phyloP scores from a whole-genome alignment of 2,329 filamentous ascomycete genomes.

The Colletotrichum salicis region DNA sequence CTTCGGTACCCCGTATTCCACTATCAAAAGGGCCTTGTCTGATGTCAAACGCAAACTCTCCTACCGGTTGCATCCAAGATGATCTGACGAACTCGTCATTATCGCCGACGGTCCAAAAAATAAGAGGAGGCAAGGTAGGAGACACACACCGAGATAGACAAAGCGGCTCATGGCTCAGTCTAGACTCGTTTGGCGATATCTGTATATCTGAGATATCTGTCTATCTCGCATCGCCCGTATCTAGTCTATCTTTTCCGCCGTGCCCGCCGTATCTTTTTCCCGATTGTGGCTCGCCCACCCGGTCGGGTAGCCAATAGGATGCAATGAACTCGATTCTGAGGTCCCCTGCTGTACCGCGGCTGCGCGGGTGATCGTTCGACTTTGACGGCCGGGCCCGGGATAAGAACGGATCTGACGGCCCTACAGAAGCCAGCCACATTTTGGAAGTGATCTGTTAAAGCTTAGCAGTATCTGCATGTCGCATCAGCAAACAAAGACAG shows the following conservation, averaged over 20 bases:
- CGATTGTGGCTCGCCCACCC: conserved; percentile 4
- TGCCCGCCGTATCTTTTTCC: conserved; percentile 19
- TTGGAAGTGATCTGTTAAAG: conserved; percentile 2
- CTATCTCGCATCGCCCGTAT: conserved; percentile 6
- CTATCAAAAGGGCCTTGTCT: neutral
- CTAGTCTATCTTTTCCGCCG: conserved; percentile 6
- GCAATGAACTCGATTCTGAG: neutral
- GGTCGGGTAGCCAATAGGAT: neutral
- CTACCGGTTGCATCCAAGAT: neutral
- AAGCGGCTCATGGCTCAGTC: neutral
- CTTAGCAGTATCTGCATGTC: neutral
- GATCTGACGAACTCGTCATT: neutral
- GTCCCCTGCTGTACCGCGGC: neutral
- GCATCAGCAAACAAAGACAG: neutral
- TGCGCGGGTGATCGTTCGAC: conserved; percentile 22
- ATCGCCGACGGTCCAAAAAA: neutral
- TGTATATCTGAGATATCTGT: conserved; percentile 14
- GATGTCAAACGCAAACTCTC: conserved; percentile 1
- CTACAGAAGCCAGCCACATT: conserved; percentile 3
- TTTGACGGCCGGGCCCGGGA: conserved; percentile 17
- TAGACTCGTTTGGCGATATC: neutral
- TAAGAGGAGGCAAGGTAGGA: neutral
- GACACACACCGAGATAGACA: neutral
- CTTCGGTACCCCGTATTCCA: neutral
- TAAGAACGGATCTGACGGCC: neutral